Evolutionary conservation across 2,329 filamentous ascomycete species (phyloP).

Genomic region (Dichotomopilus funicola): DNA sequence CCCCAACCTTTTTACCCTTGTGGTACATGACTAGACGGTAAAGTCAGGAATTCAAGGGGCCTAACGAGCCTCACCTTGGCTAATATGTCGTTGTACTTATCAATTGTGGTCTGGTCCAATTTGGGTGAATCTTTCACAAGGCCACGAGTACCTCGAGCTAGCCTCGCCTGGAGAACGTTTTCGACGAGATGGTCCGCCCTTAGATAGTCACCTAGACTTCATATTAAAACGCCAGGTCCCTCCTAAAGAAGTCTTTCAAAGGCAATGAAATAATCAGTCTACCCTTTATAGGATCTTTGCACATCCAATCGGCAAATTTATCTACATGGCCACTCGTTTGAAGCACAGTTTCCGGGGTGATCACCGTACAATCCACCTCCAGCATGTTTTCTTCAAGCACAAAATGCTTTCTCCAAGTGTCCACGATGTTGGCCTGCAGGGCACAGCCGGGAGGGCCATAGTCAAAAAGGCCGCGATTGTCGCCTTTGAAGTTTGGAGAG

Average conservation of each 20-base stretch:
- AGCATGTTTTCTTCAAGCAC: slow-evolving; percentile 65
- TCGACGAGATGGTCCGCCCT: slow-evolving; percentile 63
- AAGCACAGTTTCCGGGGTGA: slow-evolving; percentile 3
- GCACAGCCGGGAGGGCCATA: slow-evolving; percentile 61
- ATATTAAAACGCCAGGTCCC: not conserved
- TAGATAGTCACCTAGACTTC: slow-evolving; percentile 48
- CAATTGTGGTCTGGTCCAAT: slow-evolving; percentile 54
- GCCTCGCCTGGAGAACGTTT: slow-evolving; percentile 55
- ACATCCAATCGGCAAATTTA: slow-evolving; percentile 57
- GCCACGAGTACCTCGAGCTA: slow-evolving; percentile 55
- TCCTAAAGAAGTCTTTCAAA: not conserved
- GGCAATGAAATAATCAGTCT: not conserved
- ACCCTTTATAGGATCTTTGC: slow-evolving; percentile 62
- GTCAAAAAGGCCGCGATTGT: slow-evolving; percentile 50
- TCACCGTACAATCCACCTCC: slow-evolving; percentile 38
- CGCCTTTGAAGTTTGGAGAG: slow-evolving; percentile 27
- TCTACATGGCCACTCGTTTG: slow-evolving; percentile 4
- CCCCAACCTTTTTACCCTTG: no score
- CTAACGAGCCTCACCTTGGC: not conserved
- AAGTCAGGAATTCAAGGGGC: not conserved
- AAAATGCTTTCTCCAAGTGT: slow-evolving; percentile 51
- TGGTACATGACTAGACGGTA: no score
- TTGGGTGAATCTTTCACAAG: slow-evolving; percentile 38
- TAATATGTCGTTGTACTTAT: slow-evolving; percentile 59
- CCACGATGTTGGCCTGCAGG: slow-evolving; percentile 61